Base-by-base conservation (phyloP, 305 asterid species). In the Solanum hybrid region DNA sequence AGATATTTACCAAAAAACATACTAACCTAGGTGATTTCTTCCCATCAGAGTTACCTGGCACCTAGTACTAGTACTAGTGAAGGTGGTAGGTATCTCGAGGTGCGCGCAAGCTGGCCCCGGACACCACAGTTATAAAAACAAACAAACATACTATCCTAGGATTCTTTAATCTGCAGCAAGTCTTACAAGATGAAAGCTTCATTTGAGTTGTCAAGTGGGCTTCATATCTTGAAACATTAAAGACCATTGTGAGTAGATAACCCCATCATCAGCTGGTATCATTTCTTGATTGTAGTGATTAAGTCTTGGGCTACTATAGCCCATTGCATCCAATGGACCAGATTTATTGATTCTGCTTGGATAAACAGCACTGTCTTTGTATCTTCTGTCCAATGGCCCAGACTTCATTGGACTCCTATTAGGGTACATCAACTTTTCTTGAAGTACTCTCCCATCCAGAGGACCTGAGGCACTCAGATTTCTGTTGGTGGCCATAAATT, bases 151-250 rank as follows among this genome's bases (percentile, higher is more conserved):
- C 87, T 46, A 84, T 29, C 31, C 75, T 84, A 51, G 38, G 27
- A 82, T 29, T 29, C 40, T 82, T 5, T 82, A 46, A 82, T 82
- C 73, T 81, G 86, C 71, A 14, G 34, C 16, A 16, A 37, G 34
- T n/a, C 11, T 36, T 36, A 24, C 64, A 77, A 79, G 86, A 38
- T 7, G 13, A 36, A 13, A 81, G 75, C 75, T 51, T 29, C 42
- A 84, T 84, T 26, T n/a, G 36, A 29, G 79, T 36, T 22, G 85
- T 93, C 91, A 96, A 89, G 97, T 97, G 22, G 98, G 99, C 91
- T 97, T 97, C 93, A 97, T 90, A 92, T 96, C 96, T 89, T 95
- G 95, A 95, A 97, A 97, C 99, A 97, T 95, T 85, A 97, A 88
- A 71, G 98, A 95, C 98, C 99, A 96, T 3, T 93, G 94, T 12